phyloP scores from a whole-genome alignment of 768 basidiomycete genomes.

The Lactarius akahatsu region DNA sequence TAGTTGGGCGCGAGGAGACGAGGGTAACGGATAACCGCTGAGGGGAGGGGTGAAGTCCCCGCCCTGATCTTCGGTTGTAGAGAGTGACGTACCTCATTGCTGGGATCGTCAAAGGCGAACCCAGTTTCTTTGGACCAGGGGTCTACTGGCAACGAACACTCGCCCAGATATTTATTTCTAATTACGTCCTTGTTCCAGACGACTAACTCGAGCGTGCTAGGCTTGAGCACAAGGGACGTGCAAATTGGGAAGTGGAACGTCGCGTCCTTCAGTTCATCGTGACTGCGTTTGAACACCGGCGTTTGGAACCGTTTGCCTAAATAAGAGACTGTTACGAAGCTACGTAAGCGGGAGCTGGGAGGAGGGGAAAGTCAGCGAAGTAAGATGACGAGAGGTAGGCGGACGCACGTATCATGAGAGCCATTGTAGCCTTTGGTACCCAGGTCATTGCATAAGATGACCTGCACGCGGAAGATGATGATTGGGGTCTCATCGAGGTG shows the following conservation, averaged over 20 bases:
- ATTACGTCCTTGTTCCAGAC: not conserved
- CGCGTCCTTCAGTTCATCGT: not conserved
- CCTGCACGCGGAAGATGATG: not conserved
- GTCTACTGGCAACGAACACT: not conserved
- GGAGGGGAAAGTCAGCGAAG: not conserved
- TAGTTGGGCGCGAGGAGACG: not conserved
- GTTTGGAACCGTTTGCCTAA: constrained; percentile 20
- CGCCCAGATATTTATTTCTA: not conserved
- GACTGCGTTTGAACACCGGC: constrained; percentile 48
- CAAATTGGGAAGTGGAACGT: not conserved
- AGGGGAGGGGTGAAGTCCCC: not conserved
- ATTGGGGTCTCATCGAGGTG: not conserved
- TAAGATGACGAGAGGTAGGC: not conserved
- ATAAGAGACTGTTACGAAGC: not conserved
- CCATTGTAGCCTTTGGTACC: not conserved
- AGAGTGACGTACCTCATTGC: not conserved
- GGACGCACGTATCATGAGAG: not conserved
- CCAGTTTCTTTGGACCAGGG: not conserved
- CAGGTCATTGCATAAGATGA: not conserved
- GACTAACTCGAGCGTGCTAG: not conserved
- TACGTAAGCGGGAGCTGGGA: not conserved
- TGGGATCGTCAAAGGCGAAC: not conserved
- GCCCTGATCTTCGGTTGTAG: not conserved
- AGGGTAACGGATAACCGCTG: not conserved
- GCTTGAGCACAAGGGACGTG: not conserved